Evolutionary conservation across 495 filamentous ascomycete species (phyloP).

Genomic region (Tetracladium setigerum): DNA sequence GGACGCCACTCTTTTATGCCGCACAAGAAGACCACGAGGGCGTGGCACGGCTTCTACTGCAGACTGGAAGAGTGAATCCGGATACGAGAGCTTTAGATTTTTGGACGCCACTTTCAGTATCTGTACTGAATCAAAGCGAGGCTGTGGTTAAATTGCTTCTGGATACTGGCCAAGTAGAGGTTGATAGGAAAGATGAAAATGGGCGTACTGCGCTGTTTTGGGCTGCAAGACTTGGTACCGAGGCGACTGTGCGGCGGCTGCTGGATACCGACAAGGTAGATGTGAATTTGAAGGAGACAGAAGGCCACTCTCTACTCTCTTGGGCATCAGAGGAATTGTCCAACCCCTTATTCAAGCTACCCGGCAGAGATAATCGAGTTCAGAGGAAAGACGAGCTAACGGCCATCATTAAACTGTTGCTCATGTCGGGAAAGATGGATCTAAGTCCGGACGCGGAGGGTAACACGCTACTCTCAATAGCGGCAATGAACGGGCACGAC

Average conservation of each 20-base stretch:
- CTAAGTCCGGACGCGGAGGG: no score
- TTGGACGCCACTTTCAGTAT: not conserved
- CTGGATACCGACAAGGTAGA: conserved; percentile 11
- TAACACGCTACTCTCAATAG: not conserved
- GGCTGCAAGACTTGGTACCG: conserved; percentile 16
- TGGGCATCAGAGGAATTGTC: conserved; percentile 1
- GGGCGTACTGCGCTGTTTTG: conserved; percentile 1
- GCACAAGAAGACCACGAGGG: conserved; percentile 5
- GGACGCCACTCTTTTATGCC: no score
- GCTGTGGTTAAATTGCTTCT: conserved; percentile 4
- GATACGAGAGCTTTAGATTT: not conserved
- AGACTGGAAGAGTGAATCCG: conserved; percentile 3
- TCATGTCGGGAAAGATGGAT: not conserved
- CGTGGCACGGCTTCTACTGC: conserved; percentile 20
- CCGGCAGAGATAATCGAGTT: no score
- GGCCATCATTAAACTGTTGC: conserved; percentile 1
- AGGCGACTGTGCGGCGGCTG: conserved; percentile 19
- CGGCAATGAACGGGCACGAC: conserved; percentile 13
- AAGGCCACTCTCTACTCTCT: not conserved
- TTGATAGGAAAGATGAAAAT: not conserved
- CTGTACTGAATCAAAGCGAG: not conserved
- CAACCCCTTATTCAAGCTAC: no score
- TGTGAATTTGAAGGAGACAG: conserved; percentile 2
- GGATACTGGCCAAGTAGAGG: conserved; percentile 1
- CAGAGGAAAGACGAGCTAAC: no score